Conservation (phyloP, 2,329 filamentous ascomycete genomes). For the Aspergillus bombycis region DNA sequence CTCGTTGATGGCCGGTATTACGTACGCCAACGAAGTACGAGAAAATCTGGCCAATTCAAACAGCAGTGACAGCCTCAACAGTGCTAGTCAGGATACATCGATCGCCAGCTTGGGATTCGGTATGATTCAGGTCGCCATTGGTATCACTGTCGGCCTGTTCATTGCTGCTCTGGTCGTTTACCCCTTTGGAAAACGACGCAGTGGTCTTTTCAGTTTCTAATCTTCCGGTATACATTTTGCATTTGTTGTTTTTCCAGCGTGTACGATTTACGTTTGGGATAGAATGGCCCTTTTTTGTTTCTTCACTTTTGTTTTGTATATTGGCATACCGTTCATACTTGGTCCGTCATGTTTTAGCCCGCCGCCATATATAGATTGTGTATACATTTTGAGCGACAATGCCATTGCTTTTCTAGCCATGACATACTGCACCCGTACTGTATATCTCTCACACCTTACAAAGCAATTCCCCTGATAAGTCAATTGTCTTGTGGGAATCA, state of each 20-base stretch:
- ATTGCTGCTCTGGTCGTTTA: conserved; percentile 45
- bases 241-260: background rate
- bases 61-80: conserved; percentile 7
- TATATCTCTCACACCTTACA: too few species aligned
- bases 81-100: conserved; percentile 21
- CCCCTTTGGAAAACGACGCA: conserved; percentile 43
- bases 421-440: background rate
- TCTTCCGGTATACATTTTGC: background rate
- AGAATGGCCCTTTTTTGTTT: background rate
- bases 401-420: background rate
- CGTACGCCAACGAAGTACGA: conserved; percentile 57
- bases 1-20: conserved; percentile 57
- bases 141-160: conserved; percentile 45
- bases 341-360: background rate
- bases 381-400: background rate
- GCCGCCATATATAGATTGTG: background rate
- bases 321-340: background rate
- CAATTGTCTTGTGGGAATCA: too few species aligned
- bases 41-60: conserved; percentile 19
- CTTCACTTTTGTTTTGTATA: background rate
- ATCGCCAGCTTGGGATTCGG: conserved; percentile 41
- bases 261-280: background rate
- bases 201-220: conserved; percentile 43
- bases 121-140: conserved; percentile 46
- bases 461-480: too few species aligned